Base-by-base conservation (phyloP, 768 basidiomycete species). In the Naganishia vaughanmartiniae region DNA sequence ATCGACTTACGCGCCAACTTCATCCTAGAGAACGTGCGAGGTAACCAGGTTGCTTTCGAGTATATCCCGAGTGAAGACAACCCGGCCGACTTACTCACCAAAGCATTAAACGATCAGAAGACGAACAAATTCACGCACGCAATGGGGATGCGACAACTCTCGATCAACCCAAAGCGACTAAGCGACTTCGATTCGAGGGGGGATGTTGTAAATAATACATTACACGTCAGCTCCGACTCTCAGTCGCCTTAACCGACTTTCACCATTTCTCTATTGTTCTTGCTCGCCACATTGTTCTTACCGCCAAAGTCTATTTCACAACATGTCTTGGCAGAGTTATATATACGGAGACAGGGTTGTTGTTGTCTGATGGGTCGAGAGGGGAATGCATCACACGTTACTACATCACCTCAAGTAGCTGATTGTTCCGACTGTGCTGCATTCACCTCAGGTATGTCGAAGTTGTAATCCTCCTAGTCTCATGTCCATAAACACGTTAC, bases 1-100 rank as follows among this genome's bases (percentile, higher is more conserved):
- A 82, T 85, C 68, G 80, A 84, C 33, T 77, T 84, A 14, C 57
- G 74, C 11, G 77, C 82, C 66, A 82, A 85, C 69, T 83, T 78
- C 67, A 81, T 84, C 53, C 77, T 79, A 1, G 79, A 83, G 36
- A 73, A 80, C 34, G 42, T 65, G 4, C 6, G 14, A 12, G 63
- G 26, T 6, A 21, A 21, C 7, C 7, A 9, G 11, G 28, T 65
- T 2, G 14, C 24, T 24, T 28, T 65, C 24, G 1, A 12, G 26
- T 48, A 65, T 39, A 46, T 65, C 14, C 36, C 63, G 11, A 33
- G 39, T 19, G 36, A 65, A 2, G 39, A 65, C 26, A 65, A 65
- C 39, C 1, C 34, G 2, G 63, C 63, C 4, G 63, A 65, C 63
- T 5, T 65, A 6, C 36, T 65, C 63, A 65, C 63, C 10, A 65